Conservation (phyloP, 768 basidiomycete species). For the Termitomyces sp. region DNA sequence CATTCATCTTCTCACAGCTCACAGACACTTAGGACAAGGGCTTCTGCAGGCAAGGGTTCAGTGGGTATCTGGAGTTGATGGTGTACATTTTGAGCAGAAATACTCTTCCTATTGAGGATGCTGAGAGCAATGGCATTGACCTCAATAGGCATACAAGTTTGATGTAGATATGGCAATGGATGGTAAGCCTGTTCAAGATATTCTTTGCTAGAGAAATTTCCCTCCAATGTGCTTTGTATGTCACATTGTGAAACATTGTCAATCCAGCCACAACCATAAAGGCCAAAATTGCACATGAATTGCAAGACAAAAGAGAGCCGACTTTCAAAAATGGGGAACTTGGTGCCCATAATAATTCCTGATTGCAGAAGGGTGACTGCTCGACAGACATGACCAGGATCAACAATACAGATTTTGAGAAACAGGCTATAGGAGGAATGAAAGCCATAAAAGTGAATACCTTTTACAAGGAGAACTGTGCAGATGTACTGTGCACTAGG, state of each 20-base stretch:
- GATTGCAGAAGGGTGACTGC: slow-evolving; percentile 75
- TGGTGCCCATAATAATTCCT: slow-evolving; percentile 77
- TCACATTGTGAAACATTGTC: slow-evolving; percentile 67
- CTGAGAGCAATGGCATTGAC: slow-evolving; percentile 78
- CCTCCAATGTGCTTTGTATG: slow-evolving; percentile 25
- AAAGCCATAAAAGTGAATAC: slow-evolving; percentile 95
- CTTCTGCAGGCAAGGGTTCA: slow-evolving; percentile 52
- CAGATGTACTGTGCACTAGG: slow-evolving; percentile 64
- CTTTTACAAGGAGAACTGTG: slow-evolving; percentile 84
- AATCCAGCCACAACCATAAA: slow-evolving; percentile 93
- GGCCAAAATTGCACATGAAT: slow-evolving; percentile 92
- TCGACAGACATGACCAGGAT: slow-evolving; percentile 69
- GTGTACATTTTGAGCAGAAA: slow-evolving; percentile 59
- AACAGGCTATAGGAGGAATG: slow-evolving; percentile 81
- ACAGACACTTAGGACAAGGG: slow-evolving; percentile 82
- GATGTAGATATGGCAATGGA: slow-evolving; percentile 57
- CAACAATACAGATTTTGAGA: slow-evolving; percentile 77
- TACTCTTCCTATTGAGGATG: slow-evolving; percentile 77
- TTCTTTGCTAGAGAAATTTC: slow-evolving; percentile 29
- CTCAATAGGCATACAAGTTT: slow-evolving; percentile 72
- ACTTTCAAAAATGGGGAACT: slow-evolving; percentile 81
- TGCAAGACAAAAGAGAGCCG: slow-evolving; percentile 88
- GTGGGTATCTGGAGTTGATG: slow-evolving; percentile 70
- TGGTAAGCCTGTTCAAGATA: slow-evolving; percentile 30
- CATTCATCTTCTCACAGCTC: slow-evolving; percentile 98